phyloP scores from a whole-genome alignment of 768 basidiomycete species.

The Vararia minispora region DNA sequence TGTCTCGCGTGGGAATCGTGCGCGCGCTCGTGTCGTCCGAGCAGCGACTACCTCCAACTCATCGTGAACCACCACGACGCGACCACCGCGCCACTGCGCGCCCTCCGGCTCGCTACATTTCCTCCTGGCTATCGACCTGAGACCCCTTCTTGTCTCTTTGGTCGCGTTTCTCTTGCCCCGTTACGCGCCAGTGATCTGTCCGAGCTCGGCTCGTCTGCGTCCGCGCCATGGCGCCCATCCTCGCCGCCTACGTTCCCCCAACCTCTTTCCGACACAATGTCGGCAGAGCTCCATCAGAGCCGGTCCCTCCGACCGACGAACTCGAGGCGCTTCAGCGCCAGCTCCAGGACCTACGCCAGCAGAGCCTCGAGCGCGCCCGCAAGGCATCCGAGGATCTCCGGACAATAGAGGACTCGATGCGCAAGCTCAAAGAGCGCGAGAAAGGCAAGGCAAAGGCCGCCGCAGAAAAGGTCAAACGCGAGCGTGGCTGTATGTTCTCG shows the following conservation, averaged over 20 bases:
- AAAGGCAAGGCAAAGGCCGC: constrained; percentile 60
- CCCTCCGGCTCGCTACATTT: no score
- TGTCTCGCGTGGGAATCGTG: no score
- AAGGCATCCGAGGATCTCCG: constrained; percentile 70
- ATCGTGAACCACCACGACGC: no score
- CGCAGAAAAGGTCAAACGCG: constrained; percentile 63
- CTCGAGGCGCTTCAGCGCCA: constrained; percentile 56
- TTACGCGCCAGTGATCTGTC: no score
- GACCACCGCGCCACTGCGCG: no score
- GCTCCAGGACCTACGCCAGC: constrained; percentile 40
- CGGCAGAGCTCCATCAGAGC: constrained; percentile 51
- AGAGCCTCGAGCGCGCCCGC: constrained; percentile 49
- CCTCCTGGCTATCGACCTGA: no score
- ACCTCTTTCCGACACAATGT: constrained; percentile 45
- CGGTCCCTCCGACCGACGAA: constrained; percentile 63
- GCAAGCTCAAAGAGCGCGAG: constrained; percentile 65
- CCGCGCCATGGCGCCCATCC: constrained; percentile 49
- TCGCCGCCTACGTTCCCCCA: constrained; percentile 37
- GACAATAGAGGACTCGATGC: constrained; percentile 67
- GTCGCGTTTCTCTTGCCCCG: no score
- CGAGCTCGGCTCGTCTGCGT: no score
- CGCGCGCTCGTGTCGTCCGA: no score
- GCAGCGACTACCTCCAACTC: no score
- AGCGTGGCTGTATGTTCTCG: constrained; percentile 60
- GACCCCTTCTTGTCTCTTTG: no score